Percentiles rank a stretch among this genome's conserved stretches.
Conservation (phyloP, 2,329 filamentous ascomycete species). For the Penicillium hesseltinei region DNA sequence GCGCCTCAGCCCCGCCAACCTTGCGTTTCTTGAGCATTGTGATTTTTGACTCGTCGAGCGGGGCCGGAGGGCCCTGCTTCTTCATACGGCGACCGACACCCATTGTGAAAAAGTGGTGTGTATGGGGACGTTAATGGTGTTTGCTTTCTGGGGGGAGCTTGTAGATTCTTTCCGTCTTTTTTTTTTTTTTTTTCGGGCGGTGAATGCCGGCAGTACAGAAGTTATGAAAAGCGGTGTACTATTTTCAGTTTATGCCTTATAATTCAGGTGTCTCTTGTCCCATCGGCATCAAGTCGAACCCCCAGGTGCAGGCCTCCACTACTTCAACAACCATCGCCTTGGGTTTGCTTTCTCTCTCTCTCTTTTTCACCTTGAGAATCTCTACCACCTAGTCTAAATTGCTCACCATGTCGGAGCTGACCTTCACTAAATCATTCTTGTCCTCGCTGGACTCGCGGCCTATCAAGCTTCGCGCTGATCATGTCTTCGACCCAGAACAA, state of each 20-base stretch:
- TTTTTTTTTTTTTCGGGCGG: conserved; percentile 32
- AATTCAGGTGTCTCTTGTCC: conserved; percentile 3
- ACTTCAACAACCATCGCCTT: neutral
- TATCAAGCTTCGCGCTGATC: conserved; percentile 78
- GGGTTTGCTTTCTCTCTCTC: neutral
- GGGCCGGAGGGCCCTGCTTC: conserved; percentile 85
- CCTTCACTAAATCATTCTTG: conserved; percentile 83
- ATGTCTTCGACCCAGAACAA: conserved; percentile 80
- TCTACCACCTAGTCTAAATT: neutral
- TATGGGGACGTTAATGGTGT: conserved; percentile 17
- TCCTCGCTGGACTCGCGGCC: conserved; percentile 74
- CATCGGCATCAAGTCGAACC: conserved; percentile 8
- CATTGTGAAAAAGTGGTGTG: conserved; percentile 57
- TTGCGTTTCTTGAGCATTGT: conserved; percentile 75
- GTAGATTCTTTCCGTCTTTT: conserved; percentile 31
- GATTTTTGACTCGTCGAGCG: conserved; percentile 70
- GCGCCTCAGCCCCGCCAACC: conserved; percentile 61
- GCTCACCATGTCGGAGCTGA: conserved; percentile 69
- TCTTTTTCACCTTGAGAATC: neutral
- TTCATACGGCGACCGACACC: conserved; percentile 89
- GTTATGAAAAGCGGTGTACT: conserved; percentile 21
- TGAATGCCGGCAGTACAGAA: conserved; percentile 24
- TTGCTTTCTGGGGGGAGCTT: conserved; percentile 15
- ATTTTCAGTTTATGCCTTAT: conserved; percentile 8
- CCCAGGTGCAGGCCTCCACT: neutral